Evolutionary conservation across 352 stramenopile species (phyloP).

Genomic region (Phytophthora foliorum): DNA sequence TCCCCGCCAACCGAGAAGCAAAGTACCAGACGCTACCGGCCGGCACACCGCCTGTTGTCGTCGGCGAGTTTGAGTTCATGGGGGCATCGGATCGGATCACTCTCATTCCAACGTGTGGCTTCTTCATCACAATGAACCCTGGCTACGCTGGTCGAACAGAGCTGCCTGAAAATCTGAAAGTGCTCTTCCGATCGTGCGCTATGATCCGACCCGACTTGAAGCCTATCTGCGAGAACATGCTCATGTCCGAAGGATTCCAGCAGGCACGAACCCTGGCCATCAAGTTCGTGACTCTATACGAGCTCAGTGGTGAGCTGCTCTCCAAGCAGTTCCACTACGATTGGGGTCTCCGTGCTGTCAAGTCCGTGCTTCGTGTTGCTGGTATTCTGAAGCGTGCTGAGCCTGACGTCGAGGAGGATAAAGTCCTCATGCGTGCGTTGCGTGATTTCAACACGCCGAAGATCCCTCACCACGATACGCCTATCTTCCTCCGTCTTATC

Average conservation of each 20-base stretch:
- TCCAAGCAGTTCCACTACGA: conserved; percentile 95
- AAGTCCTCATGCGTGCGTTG: conserved; percentile 89
- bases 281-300: conserved; percentile 94
- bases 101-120: conserved; percentile 89
- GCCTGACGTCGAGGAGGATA: conserved; percentile 86
- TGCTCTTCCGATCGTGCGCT: conserved; percentile 93
- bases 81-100: conserved; percentile 86
- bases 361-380: conserved; percentile 88
- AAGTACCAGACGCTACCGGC: conserved; percentile 95
- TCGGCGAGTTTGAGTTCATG: conserved; percentile 92
- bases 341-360: conserved; percentile 91
- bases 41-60: conserved; percentile 93
- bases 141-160: conserved; percentile 92
- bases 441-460: conserved; percentile 92
- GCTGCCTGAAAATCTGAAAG: conserved; percentile 92
- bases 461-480: conserved; percentile 90
- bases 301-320: conserved; percentile 84
- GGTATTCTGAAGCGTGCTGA: conserved; percentile 88
- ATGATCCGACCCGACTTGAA: conserved; percentile 97
- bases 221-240: conserved; percentile 91
- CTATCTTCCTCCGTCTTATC: conserved; percentile 90
- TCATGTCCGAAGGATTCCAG: conserved; percentile 92
- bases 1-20: conserved; percentile 94
- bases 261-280: conserved; percentile 91
- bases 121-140: conserved; percentile 98